Evolutionary conservation across 345 rosid genomes (phyloP).

Genomic region (Citrus sp.): DNA sequence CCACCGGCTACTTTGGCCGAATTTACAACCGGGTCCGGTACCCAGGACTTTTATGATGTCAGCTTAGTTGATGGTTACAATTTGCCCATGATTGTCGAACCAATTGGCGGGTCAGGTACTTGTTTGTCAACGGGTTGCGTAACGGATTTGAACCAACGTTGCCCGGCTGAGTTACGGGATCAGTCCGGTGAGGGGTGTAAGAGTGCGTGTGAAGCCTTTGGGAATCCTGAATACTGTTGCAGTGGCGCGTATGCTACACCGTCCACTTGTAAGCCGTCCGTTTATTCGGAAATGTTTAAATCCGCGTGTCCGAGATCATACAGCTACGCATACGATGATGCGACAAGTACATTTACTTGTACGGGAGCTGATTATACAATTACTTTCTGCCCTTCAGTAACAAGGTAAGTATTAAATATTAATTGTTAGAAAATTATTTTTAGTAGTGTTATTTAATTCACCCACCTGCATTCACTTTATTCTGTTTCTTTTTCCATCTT

Average conservation of each 20-base stretch:
- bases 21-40: slow-evolving; percentile 63
- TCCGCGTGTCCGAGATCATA: slow-evolving; percentile 64
- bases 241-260: slow-evolving; percentile 61
- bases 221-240: slow-evolving; percentile 63
- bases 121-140: slow-evolving; percentile 63
- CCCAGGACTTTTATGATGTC: slow-evolving; percentile 62
- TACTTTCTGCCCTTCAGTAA: slow-evolving; percentile 67
- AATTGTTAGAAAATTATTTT: too few species aligned
- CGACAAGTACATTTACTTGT: slow-evolving; percentile 75
- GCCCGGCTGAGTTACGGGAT: slow-evolving; percentile 55
- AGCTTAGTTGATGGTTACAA: slow-evolving; percentile 77
- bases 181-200: slow-evolving; percentile 50
- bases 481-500: not conserved
- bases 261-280: slow-evolving; percentile 54
- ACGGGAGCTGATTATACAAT: slow-evolving; percentile 54
- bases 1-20: slow-evolving; percentile 74
- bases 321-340: slow-evolving; percentile 78
- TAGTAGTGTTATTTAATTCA: too few species aligned
- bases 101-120: slow-evolving; percentile 55
- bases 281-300: slow-evolving; percentile 61
- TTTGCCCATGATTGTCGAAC: slow-evolving; percentile 50
- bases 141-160: slow-evolving; percentile 54
- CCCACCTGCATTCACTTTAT: not conserved
- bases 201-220: slow-evolving; percentile 81
- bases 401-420: slow-evolving; percentile 38